phyloP scores from a whole-genome alignment of 2,329 filamentous ascomycete species.

The Elsinoe arachidis region DNA sequence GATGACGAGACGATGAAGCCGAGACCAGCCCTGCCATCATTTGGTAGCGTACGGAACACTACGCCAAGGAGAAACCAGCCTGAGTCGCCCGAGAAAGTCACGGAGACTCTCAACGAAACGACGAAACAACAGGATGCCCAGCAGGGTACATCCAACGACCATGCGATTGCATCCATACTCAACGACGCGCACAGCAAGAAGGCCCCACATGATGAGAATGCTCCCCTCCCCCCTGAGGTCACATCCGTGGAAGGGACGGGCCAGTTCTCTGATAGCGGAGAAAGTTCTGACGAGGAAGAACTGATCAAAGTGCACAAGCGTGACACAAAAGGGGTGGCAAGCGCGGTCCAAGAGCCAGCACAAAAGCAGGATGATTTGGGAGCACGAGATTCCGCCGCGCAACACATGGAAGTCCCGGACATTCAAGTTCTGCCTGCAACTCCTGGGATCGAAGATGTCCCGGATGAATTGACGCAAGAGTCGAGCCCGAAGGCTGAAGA shows the following conservation, averaged over 20 bases:
- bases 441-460: constrained; percentile 23
- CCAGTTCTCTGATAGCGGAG: constrained; percentile 50
- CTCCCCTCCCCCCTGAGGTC: constrained; percentile 62
- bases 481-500: background rate
- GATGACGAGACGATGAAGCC: constrained; percentile 61
- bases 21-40: constrained; percentile 63
- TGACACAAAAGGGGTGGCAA: background rate
- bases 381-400: background rate
- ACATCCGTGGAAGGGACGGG: constrained; percentile 59
- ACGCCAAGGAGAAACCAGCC: constrained; percentile 27
- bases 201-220: constrained; percentile 34
- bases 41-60: constrained; percentile 65
- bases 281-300: constrained; percentile 18
- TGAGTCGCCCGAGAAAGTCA: constrained; percentile 45
- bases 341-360: background rate
- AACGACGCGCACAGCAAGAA: constrained; percentile 46
- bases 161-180: constrained; percentile 49
- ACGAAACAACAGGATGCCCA: constrained; percentile 28
- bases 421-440: constrained; percentile 30
- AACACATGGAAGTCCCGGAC: constrained; percentile 21
- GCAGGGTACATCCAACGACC: constrained; percentile 51
- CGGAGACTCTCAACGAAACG: constrained; percentile 35
- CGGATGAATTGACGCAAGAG: background rate
- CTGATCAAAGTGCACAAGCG: background rate
- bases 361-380: background rate